Evolutionary conservation across 2,329 filamentous ascomycete genomes (phyloP).

Genomic region (Beauveria scarabaeidicola): DNA sequence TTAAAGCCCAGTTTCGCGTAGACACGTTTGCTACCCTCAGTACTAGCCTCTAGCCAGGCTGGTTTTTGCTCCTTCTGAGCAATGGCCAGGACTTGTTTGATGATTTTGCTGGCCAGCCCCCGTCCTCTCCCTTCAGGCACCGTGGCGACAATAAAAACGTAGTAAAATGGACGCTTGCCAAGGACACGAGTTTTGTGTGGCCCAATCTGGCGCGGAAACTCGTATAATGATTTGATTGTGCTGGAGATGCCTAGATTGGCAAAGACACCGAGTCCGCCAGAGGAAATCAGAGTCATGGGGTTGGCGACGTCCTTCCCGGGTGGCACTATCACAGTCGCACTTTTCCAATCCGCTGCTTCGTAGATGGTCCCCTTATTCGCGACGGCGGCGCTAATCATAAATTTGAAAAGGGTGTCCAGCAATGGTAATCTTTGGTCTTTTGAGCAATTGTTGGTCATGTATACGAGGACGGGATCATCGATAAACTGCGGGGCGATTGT

Average conservation of each 20-base stretch:
- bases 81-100: background rate
- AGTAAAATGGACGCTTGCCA: background rate
- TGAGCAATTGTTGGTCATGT: background rate
- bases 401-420: background rate
- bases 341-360: background rate
- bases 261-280: background rate
- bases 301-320: background rate
- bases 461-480: background rate
- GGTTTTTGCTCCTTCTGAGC: background rate
- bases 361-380: background rate
- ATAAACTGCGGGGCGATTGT: conserved; percentile 19
- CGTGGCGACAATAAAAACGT: background rate
- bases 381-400: background rate
- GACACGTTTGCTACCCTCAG: background rate
- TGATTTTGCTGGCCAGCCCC: background rate
- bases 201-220: background rate
- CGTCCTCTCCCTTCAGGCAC: background rate
- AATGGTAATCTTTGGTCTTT: background rate
- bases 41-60: background rate
- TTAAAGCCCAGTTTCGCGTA: background rate
- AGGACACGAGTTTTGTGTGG: background rate
- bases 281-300: background rate
- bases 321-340: background rate
- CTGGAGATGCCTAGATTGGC: background rate
- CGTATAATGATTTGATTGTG: background rate